Evolutionary conservation across 495 filamentous ascomycete species (phyloP).

Genomic region (Hapsidospora chrysogenum): DNA sequence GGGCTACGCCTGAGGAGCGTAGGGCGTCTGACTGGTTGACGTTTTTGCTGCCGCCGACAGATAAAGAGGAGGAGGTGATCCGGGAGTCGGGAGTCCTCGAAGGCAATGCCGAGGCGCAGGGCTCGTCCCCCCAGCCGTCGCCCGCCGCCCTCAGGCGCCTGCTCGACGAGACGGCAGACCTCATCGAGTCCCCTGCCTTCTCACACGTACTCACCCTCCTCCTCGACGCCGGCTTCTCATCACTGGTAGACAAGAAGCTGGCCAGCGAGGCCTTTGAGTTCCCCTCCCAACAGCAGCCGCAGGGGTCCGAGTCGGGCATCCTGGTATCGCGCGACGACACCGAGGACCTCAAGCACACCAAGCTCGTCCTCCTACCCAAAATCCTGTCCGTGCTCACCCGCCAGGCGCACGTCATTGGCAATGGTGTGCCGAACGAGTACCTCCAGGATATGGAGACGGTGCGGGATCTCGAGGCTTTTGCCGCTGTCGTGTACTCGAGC

Average conservation of each 20-base stretch:
- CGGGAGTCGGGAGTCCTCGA: constrained; percentile 63
- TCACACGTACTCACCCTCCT: constrained; percentile 66
- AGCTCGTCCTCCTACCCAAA: constrained; percentile 67
- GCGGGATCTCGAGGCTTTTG: constrained; percentile 79
- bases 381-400: constrained; percentile 71
- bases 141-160: constrained; percentile 57
- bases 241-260: constrained; percentile 64
- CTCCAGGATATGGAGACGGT: constrained; percentile 68
- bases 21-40: constrained; percentile 56
- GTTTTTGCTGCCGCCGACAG: constrained; percentile 62
- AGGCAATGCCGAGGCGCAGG: constrained; percentile 17
- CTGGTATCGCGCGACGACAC: constrained; percentile 17
- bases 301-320: constrained; percentile 20
- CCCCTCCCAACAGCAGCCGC: constrained; percentile 5
- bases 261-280: constrained; percentile 60
- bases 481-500: constrained; percentile 83
- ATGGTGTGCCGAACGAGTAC: constrained; percentile 78
- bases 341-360: constrained; percentile 25
- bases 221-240: constrained; percentile 73
- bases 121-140: constrained; percentile 11
- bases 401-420: constrained; percentile 80
- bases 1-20: constrained; percentile 47
- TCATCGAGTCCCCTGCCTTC: constrained; percentile 87
- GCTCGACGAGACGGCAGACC: constrained; percentile 89
- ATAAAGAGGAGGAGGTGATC: constrained; percentile 68